Evolutionary conservation across 768 basidiomycete species (phyloP), one percentile per base, ranked within the genome.

Genomic region (Leccinum ochraceum): DNA sequence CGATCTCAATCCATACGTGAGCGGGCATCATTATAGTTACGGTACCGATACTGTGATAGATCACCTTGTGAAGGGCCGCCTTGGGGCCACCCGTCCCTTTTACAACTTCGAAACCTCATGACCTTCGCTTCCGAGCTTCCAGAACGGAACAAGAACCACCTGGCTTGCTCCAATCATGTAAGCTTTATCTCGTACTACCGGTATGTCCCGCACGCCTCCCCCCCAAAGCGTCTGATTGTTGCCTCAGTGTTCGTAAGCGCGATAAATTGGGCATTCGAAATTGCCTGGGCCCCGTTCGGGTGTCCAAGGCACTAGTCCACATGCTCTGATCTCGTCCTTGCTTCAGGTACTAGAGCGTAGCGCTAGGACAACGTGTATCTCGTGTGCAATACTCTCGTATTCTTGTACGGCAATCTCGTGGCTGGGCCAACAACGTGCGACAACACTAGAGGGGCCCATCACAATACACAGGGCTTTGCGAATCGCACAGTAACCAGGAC

Each of bases 21-120:
- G 58, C 70, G 69, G 68, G 63, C 69, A 70, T 70, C 69, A 70
- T 69, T 71, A 52, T 53, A 65, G 13, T 70, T 71, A 70, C 69
- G 69, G 69, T 70, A 70, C 69, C 69, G 69, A 70, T 67, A 66
- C 52, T 53, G 61, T 61, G 60, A 67, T 66, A 54, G 60, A 70
- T 70, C 68, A 63, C 68, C 61, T 69, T 66, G 62, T 59, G 28
- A 55, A 51, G 42, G 53, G 53, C 36, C 51, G 5, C 32, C 48
- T 32, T 53, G 50, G 42, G 49, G 53, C 36, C 51, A 11, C 32
- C 48, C 42, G n/a, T 58, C 60, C 62, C 46, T 68, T 71, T 69
- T 61, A 61, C 57, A 57, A 62, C 34, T 34, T 34, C 59, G 36
- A 30, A 37, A 58, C 61, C 69, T 62, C 68, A 32, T 32, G 54